Conservation (phyloP, 768 basidiomycete genomes). For the Suillus sp. region DNA sequence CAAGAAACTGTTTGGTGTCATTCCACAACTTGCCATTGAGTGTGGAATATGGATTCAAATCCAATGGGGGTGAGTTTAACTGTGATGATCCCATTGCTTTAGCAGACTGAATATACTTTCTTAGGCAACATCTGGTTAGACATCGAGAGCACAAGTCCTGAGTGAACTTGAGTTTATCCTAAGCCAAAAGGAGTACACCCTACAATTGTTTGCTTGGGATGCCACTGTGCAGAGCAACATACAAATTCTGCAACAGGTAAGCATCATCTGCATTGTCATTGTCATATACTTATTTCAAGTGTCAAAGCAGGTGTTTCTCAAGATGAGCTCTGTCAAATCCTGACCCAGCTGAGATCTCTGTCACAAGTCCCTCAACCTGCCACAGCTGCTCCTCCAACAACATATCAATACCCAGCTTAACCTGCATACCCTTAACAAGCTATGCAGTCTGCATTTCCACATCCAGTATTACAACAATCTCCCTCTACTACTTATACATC, state of each 20-base stretch:
- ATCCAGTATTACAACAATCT: constrained; percentile 35
- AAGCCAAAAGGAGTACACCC: no score
- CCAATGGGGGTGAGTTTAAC: constrained; percentile 41
- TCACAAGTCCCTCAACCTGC: constrained; percentile 48
- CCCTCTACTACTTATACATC: constrained; percentile 33
- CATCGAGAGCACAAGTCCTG: constrained; percentile 78
- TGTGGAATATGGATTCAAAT: constrained; percentile 68
- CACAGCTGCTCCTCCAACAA: no score
- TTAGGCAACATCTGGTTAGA: constrained; percentile 43
- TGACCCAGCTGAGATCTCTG: constrained; percentile 66
- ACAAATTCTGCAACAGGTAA: constrained; percentile 76
- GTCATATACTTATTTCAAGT: no score
- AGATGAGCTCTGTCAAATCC: constrained; percentile 76
- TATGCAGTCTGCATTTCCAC: constrained; percentile 17
- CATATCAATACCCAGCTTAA: no score
- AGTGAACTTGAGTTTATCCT: constrained; percentile 83
- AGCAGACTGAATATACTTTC: constrained; percentile 23
- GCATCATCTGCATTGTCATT: constrained; percentile 26
- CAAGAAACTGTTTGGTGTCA: constrained; percentile 81
- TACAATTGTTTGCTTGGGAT: constrained; percentile 78
- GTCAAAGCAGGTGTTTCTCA: no score
- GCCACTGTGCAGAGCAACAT: constrained; percentile 67
- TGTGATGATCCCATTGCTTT: neutral
- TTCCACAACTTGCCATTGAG: constrained; percentile 83
- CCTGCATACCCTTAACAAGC: no score